Evolutionary conservation across 495 filamentous ascomycete species (phyloP).

Genomic region (Aspergillus ostianus): DNA sequence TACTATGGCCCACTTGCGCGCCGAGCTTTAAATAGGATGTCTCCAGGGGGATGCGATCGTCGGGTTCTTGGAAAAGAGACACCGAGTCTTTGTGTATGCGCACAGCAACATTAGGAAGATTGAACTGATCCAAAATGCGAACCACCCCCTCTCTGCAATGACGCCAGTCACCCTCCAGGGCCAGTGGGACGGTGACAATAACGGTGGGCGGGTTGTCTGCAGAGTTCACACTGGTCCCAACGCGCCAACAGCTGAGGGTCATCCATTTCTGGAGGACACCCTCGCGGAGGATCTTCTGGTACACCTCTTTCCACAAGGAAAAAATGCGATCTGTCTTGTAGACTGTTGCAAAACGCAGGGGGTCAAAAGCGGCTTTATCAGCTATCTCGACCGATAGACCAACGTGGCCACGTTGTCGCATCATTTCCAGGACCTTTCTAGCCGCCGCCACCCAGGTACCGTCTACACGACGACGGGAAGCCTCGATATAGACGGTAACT

Average conservation of each 20-base stretch:
- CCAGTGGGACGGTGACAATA: not conserved
- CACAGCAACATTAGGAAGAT: conserved; percentile 1
- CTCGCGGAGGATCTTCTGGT: not conserved
- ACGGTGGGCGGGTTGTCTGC: not conserved
- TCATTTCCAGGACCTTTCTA: not conserved
- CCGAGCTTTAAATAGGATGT: too few species aligned
- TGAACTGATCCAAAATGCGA: not conserved
- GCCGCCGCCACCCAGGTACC: not conserved
- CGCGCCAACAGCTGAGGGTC: not conserved
- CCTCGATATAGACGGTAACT: not conserved
- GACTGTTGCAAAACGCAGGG: not conserved
- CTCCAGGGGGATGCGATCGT: too few species aligned
- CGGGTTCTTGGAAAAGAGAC: too few species aligned
- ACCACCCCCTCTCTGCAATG: not conserved
- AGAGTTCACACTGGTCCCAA: not conserved
- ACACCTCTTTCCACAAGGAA: not conserved
- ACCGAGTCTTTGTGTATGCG: not conserved
- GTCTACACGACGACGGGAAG: not conserved
- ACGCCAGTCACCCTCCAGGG: not conserved
- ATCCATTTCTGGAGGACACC: not conserved
- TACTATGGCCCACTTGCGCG: not conserved
- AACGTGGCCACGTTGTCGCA: not conserved
- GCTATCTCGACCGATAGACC: not conserved
- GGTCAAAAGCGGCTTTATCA: not conserved
- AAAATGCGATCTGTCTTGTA: not conserved